A percentile compares a stretch with the other conserved stretches of the same genome.
Evolutionary conservation across 2,329 filamentous ascomycete species (phyloP).

Genomic region (Cytospora mali): DNA sequence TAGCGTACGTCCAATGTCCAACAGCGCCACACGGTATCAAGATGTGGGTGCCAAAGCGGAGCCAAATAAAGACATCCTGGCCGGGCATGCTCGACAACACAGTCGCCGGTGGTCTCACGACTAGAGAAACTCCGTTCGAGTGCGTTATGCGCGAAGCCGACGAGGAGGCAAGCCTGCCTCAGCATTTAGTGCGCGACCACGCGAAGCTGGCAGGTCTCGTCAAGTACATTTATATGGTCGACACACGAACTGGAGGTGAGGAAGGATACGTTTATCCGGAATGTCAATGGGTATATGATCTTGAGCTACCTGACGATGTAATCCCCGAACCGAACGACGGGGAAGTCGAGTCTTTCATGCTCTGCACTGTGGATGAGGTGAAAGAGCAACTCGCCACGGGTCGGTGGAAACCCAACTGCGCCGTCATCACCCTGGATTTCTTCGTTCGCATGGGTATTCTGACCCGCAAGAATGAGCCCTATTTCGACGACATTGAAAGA

Average conservation of each 20-base stretch:
- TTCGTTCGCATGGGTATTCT: conserved; percentile 83
- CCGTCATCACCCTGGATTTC: conserved; percentile 83
- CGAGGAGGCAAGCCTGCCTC: conserved; percentile 84
- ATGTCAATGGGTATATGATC: conserved; percentile 87
- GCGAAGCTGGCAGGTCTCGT: conserved; percentile 68
- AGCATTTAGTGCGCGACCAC: conserved; percentile 63
- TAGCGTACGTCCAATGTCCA: conserved; percentile 63
- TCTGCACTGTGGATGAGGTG: conserved; percentile 78
- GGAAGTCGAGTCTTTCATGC: conserved; percentile 83
- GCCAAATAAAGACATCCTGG: conserved; percentile 81
- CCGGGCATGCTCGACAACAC: conserved; percentile 94
- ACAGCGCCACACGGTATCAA: conserved; percentile 59
- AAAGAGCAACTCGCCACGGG: conserved; percentile 68
- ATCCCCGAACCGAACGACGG: conserved; percentile 78
- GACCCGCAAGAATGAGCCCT: conserved; percentile 74
- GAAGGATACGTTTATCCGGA: conserved; percentile 84
- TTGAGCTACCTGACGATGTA: conserved; percentile 71
- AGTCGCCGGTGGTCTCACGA: conserved; percentile 80
- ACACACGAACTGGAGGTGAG: conserved; percentile 77
- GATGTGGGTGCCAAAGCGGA: conserved; percentile 82
- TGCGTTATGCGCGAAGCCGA: conserved; percentile 82
- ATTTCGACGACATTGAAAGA: conserved; percentile 74
- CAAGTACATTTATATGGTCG: conserved; percentile 83
- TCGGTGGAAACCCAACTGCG: conserved; percentile 92
- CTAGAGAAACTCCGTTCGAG: conserved; percentile 78